These are phyloP conservation scores for Sporothrix brunneoviolacea DNA, from an alignment of 2,329 filamentous ascomycete genomes.

Conservation along the genomic window DNA sequence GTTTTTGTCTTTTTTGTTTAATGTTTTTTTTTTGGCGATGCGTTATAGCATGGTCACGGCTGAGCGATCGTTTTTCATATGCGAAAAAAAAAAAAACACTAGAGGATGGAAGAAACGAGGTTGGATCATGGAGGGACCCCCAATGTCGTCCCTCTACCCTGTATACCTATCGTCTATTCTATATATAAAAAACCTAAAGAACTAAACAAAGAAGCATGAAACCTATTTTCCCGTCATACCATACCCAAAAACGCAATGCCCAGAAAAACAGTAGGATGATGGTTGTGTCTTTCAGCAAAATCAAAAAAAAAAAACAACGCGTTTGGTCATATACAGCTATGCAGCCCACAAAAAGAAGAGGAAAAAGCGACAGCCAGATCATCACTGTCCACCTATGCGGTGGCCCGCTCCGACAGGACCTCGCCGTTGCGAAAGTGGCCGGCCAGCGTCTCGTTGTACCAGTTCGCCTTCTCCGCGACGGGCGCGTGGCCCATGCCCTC, in stretches of 20 bases:
- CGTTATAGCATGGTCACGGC: neutral
- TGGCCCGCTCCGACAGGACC: conserved; percentile 29
- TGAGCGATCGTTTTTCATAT: neutral
- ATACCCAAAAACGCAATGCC: neutral
- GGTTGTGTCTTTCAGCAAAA: too few relatives aligned
- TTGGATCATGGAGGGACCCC: too few relatives aligned
- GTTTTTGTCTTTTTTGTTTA: too few relatives aligned
- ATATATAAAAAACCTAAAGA: neutral
- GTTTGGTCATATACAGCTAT: too few relatives aligned
- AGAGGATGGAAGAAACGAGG: too few relatives aligned
- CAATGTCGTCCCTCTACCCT: too few relatives aligned
- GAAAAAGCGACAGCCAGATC: too few relatives aligned
- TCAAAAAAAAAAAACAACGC: too few relatives aligned
- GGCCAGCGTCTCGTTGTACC: conserved; percentile 61
- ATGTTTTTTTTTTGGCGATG: too few relatives aligned
- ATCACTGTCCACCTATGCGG: neutral
- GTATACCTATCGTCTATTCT: neutral
- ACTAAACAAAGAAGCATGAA: neutral
- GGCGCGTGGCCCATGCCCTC: conserved; percentile 71
- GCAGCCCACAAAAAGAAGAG: too few relatives aligned
- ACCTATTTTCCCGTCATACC: neutral
- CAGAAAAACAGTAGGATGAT: too few relatives aligned
- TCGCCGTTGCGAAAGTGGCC: conserved; percentile 48
- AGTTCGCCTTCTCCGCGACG: conserved; percentile 61
- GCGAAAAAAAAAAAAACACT: too few relatives aligned